A percentile compares a stretch with the other conserved stretches of the same genome.
Conservation (phyloP, 306 rosid genomes). For the Rubus parviflorus region DNA sequence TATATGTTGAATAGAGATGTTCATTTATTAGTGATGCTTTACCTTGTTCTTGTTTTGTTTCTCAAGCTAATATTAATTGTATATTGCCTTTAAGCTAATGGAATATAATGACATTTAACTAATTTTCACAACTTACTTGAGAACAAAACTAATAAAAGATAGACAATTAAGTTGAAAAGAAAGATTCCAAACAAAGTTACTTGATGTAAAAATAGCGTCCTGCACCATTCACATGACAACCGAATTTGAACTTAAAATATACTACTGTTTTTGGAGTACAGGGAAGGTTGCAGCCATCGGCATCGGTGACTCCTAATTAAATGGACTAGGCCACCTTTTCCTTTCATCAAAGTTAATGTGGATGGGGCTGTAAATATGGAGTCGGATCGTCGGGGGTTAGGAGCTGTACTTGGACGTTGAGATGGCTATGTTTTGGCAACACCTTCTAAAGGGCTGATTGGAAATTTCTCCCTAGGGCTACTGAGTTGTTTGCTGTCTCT, state of each 20-base stretch:
- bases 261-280: background rate
- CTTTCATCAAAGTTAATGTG: too few relatives aligned
- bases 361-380: too few relatives aligned
- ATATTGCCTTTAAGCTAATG: background rate
- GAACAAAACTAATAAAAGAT: background rate
- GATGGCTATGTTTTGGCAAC: too few relatives aligned
- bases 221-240: background rate
- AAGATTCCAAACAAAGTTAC: background rate
- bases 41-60: conserved; percentile 3
- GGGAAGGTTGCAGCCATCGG: too few relatives aligned
- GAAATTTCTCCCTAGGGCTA: too few relatives aligned
- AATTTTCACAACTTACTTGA: conserved; percentile 3
- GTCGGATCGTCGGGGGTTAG: too few relatives aligned
- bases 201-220: background rate
- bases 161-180: background rate
- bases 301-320: too few relatives aligned
- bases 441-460: too few relatives aligned
- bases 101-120: background rate
- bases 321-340: too few relatives aligned
- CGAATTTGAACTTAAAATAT: background rate
- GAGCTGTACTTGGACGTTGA: too few relatives aligned
- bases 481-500: too few relatives aligned
- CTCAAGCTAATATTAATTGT: background rate
- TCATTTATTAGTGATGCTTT: background rate
- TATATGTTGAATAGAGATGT: conserved; percentile 6